Evolutionary conservation across 148 eudicot genomes (phyloP).

Genomic region (Drosera capensis): DNA sequence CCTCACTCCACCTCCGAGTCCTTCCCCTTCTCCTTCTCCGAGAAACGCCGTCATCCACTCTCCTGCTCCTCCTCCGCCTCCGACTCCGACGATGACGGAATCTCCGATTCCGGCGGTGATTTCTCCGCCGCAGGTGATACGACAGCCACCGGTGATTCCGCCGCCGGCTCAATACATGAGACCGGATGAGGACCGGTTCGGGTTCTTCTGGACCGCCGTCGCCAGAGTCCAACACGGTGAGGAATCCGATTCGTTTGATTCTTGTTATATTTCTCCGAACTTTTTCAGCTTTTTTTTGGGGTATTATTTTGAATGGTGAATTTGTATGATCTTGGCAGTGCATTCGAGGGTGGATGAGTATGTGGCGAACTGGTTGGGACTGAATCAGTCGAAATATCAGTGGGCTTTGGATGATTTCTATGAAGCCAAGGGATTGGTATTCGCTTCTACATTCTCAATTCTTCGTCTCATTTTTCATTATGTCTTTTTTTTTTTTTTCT

Average conservation of each 20-base stretch:
- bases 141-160: slow-evolving; percentile 50
- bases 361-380: slow-evolving; percentile 85
- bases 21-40: slow-evolving; percentile 11
- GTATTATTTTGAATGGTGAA: not conserved
- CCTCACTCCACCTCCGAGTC: slow-evolving; percentile 59
- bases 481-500: slow-evolving; percentile 18
- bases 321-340: slow-evolving; percentile 21
- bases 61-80: not conserved
- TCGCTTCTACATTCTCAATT: too few species aligned
- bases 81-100: slow-evolving; percentile 7
- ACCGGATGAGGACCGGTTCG: slow-evolving; percentile 21
- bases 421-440: slow-evolving; percentile 60
- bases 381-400: slow-evolving; percentile 91
- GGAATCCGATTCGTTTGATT: not conserved
- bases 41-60: not conserved
- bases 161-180: slow-evolving; percentile 47
- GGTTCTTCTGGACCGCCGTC: slow-evolving; percentile 53
- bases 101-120: slow-evolving; percentile 50
- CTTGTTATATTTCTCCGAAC: not conserved
- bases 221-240: slow-evolving; percentile 65
- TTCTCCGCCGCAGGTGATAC: slow-evolving; percentile 7
- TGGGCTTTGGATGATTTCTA: slow-evolving; percentile 97
- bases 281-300: not conserved
- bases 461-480: too few species aligned
- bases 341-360: slow-evolving; percentile 87